A percentile compares a stretch with the other conserved stretches of the same genome.
These are phyloP conservation scores for Neostapfia colusana DNA, from an alignment of 176 grass and related monocot species.

Conservation along the genomic window DNA sequence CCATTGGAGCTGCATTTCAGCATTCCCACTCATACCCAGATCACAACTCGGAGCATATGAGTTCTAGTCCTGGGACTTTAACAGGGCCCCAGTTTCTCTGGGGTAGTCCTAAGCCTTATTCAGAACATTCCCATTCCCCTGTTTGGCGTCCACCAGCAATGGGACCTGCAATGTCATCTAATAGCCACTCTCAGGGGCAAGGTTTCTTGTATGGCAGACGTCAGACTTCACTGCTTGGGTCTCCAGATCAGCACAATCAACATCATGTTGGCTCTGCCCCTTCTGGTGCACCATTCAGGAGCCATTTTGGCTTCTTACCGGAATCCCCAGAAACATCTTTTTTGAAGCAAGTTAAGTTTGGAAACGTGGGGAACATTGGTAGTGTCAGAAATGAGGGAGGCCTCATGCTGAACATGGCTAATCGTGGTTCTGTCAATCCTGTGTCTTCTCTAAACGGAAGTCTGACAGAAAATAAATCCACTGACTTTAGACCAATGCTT, in stretches of 20 bases:
- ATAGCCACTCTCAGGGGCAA: slow-evolving; percentile 46
- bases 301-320: slow-evolving; percentile 75
- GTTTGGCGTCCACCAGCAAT: slow-evolving; percentile 59
- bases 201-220: slow-evolving; percentile 59
- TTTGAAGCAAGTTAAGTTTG: slow-evolving; percentile 59
- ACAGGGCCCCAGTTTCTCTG: slow-evolving; percentile 92
- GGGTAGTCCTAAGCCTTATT: slow-evolving; percentile 86
- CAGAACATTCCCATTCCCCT: slow-evolving; percentile 69
- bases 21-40: slow-evolving; percentile 82
- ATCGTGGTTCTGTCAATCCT: slow-evolving; percentile 43
- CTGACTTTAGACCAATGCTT: slow-evolving; percentile 61
- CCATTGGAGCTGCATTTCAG: slow-evolving; percentile 49
- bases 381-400: slow-evolving; percentile 41
- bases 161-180: slow-evolving; percentile 52
- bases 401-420: slow-evolving; percentile 62
- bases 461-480: slow-evolving; percentile 59
- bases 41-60: slow-evolving; percentile 54
- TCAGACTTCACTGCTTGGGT: slow-evolving; percentile 57
- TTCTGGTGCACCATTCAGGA: slow-evolving; percentile 75
- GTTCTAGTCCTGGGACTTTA: slow-evolving; percentile 69
- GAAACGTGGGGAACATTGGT: slow-evolving; percentile 52
- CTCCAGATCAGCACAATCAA: slow-evolving; percentile 54
- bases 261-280: slow-evolving; percentile 86
- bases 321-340: slow-evolving; percentile 70
- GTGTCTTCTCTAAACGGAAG: slow-evolving; percentile 50